phyloP scores from a whole-genome alignment of 208 protist genomes.

The Leishmania tropica region DNA sequence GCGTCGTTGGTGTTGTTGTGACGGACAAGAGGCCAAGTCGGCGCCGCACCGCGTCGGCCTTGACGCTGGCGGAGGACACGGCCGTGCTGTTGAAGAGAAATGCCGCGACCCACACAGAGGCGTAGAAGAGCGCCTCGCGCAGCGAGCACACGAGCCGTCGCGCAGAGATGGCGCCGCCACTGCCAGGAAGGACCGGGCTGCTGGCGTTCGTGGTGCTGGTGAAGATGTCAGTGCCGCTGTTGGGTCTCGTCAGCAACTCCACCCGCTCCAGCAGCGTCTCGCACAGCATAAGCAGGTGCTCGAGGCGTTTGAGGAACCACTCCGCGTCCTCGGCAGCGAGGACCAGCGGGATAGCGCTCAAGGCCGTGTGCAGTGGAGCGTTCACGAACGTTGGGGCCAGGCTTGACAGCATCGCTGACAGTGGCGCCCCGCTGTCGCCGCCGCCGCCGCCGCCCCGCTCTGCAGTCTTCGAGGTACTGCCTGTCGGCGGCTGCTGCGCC shows the following conservation, averaged over 20 bases:
- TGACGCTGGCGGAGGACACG: conserved; percentile 28
- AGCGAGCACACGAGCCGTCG: conserved; percentile 22
- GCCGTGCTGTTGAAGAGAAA: conserved; percentile 35
- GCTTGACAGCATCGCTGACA: conserved; percentile 22
- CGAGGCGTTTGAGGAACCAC: conserved; percentile 68
- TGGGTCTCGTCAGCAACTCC: not conserved
- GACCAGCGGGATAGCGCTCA: conserved; percentile 75
- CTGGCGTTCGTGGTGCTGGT: not conserved
- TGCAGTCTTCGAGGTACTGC: not conserved
- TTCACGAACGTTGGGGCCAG: conserved; percentile 48
- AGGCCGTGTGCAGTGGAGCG: conserved; percentile 61
- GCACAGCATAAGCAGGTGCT: conserved; percentile 34
- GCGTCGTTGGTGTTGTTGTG: conserved; percentile 25
- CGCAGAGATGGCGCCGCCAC: conserved; percentile 2
- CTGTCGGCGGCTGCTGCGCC: not conserved
- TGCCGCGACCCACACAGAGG: conserved; percentile 29
- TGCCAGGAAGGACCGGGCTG: not conserved
- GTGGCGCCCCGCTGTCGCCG: not conserved
- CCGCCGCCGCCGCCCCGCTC: not conserved
- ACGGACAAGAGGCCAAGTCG: conserved; percentile 30
- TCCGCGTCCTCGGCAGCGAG: conserved; percentile 52
- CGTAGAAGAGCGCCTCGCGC: conserved; percentile 34
- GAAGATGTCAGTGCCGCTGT: not conserved
- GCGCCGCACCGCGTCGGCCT: conserved; percentile 24
- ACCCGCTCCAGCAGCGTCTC: conserved; percentile 25